A percentile compares a stretch with the other conserved stretches of the same genome.
Evolutionary conservation across 2,329 filamentous ascomycete genomes (phyloP).

Genomic region (Truncatella angustata): DNA sequence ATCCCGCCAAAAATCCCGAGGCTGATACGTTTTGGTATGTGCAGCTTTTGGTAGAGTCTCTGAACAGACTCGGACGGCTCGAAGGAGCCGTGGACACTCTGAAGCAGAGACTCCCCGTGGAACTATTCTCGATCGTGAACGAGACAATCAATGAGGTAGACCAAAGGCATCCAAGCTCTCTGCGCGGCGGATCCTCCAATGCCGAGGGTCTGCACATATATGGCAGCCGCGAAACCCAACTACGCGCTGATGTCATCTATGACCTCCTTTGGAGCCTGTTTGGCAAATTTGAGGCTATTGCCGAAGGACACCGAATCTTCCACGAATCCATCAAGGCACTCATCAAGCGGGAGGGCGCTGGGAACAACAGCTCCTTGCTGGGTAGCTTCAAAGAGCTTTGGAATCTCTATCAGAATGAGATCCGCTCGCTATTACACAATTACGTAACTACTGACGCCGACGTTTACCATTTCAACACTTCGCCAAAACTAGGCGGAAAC

Average conservation of each 20-base stretch:
- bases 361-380: constrained; percentile 65
- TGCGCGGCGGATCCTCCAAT: constrained; percentile 56
- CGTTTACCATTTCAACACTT: constrained; percentile 60
- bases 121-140: constrained; percentile 90
- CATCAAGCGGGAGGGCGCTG: constrained; percentile 72
- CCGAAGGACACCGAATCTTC: constrained; percentile 89
- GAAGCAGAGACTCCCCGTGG: constrained; percentile 89
- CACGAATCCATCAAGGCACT: constrained; percentile 90
- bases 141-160: constrained; percentile 94
- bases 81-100: constrained; percentile 86
- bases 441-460: constrained; percentile 93
- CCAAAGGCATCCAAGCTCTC: constrained; percentile 82
- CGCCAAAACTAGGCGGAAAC: constrained; percentile 47
- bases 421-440: constrained; percentile 88
- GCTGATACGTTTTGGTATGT: constrained; percentile 95
- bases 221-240: constrained; percentile 68
- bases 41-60: constrained; percentile 77
- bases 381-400: constrained; percentile 94
- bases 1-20: constrained; percentile 90
- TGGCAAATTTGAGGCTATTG: constrained; percentile 95
- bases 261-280: constrained; percentile 91
- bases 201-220: constrained; percentile 60
- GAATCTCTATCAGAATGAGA: constrained; percentile 98
- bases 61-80: constrained; percentile 85
- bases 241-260: constrained; percentile 81